phyloP scores from a whole-genome alignment of 2,329 filamentous ascomycete genomes.

The Sarocladiaceae sp. region DNA sequence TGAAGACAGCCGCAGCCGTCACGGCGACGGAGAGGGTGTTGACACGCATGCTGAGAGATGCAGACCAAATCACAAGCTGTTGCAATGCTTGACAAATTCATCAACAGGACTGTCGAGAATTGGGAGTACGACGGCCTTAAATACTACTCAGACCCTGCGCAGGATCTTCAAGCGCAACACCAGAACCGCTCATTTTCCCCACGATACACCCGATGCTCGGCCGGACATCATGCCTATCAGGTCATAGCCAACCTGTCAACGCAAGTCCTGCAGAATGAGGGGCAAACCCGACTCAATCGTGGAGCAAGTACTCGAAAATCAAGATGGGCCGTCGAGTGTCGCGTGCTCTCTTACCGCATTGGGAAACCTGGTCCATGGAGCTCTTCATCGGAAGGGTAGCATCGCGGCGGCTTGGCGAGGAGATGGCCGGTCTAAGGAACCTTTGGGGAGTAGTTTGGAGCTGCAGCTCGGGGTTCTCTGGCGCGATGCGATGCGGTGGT shows the following conservation, averaged over 20 bases:
- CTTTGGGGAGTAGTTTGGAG: background rate
- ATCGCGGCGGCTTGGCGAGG: background rate
- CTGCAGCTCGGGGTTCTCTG: background rate
- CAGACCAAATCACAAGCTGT: too few species aligned
- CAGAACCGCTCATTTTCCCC: background rate
- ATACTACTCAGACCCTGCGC: too few species aligned
- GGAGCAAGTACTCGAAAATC: too few species aligned
- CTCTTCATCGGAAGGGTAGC: background rate
- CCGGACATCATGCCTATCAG: background rate
- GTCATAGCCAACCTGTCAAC: background rate
- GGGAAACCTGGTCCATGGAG: background rate
- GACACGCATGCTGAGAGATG: slow-evolving; percentile 4
- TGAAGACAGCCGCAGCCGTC: background rate
- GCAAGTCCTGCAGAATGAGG: background rate
- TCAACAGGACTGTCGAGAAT: too few species aligned
- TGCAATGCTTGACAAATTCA: too few species aligned
- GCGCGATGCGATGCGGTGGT: background rate
- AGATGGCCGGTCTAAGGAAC: background rate
- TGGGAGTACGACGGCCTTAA: too few species aligned
- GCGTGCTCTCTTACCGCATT: slow-evolving; percentile 9
- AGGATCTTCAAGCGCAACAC: background rate
- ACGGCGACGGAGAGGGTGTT: background rate
- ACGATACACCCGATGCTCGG: slow-evolving; percentile 3
- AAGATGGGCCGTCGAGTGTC: background rate
- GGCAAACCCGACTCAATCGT: background rate